Conservation (phyloP, 192 early-diverging fungal genomes). For the Oehlia diaphana region DNA sequence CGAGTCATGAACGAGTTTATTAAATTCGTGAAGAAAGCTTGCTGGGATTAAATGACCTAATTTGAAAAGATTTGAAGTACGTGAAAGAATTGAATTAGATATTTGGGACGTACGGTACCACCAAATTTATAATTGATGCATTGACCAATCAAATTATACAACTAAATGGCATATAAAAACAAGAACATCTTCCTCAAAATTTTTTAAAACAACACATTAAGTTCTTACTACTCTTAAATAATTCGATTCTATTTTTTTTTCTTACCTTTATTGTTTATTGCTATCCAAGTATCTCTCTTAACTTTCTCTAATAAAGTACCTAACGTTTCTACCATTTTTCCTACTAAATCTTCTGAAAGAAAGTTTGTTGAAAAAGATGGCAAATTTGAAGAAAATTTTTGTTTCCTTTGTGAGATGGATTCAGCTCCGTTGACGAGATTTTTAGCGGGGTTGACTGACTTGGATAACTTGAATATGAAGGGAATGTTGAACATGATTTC, state of each 20-base stretch:
- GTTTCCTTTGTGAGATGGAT: not conserved
- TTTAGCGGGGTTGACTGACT: not conserved
- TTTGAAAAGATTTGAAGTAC: not conserved
- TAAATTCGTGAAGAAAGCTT: slow-evolving; percentile 25
- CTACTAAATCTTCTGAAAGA: slow-evolving; percentile 23
- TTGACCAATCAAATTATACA: not conserved
- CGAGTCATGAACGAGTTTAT: slow-evolving; percentile 26
- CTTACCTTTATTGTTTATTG: not conserved
- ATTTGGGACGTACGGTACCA: not conserved
- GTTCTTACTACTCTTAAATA: not conserved
- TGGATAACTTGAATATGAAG: not conserved
- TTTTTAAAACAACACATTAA: not conserved
- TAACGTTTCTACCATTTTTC: slow-evolving; percentile 13
- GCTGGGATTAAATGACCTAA: slow-evolving; percentile 11
- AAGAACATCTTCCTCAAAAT: not conserved
- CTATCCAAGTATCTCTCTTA: slow-evolving; percentile 5
- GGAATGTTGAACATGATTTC: not conserved
- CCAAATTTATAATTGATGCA: not conserved
- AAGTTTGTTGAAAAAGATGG: not conserved
- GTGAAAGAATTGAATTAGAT: not conserved
- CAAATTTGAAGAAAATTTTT: not conserved
- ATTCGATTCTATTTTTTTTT: not conserved
- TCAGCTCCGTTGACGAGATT: no score
- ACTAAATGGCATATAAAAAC: no score
- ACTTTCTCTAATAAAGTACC: slow-evolving; percentile 19